A percentile compares a stretch with the other conserved stretches of the same genome.
Conservation (phyloP, 2,329 filamentous ascomycete genomes). For the Ascochyta clinopodiicola region DNA sequence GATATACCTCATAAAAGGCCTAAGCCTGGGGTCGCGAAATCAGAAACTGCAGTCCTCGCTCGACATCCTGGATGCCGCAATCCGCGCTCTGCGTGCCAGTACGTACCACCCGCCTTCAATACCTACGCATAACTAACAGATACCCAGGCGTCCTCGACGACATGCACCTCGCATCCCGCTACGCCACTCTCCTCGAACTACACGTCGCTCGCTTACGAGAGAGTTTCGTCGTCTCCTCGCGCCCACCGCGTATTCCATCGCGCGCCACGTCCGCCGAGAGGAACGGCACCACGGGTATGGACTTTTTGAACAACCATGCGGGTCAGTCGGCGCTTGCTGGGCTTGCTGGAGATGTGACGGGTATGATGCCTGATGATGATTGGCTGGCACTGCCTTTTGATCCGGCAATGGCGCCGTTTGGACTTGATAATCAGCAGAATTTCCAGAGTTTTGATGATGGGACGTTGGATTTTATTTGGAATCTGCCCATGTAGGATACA, state of each 20-base stretch:
- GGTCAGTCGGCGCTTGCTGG: conserved; percentile 45
- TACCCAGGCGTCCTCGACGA: conserved; percentile 54
- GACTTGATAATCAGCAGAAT: conserved; percentile 40
- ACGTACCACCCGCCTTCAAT: neutral
- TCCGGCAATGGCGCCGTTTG: conserved; percentile 49
- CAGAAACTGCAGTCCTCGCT: conserved; percentile 58
- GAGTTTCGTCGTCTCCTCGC: conserved; percentile 46
- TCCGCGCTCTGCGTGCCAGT: conserved; percentile 56
- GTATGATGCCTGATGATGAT: conserved; percentile 47
- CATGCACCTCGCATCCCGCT: conserved; percentile 59
- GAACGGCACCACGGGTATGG: conserved; percentile 42
- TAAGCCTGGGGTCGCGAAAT: conserved; percentile 58
- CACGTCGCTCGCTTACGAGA: conserved; percentile 48
- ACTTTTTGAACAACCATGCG: conserved; percentile 46
- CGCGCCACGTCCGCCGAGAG: conserved; percentile 40
- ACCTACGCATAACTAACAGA: conserved; percentile 5
- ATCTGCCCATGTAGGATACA: conserved; percentile 40
- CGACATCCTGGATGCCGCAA: conserved; percentile 57
- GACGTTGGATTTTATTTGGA: conserved; percentile 50
- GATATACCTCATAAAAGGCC: conserved; percentile 61
- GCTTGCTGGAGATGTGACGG: conserved; percentile 43
- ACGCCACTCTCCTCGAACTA: conserved; percentile 57
- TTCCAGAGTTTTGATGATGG: conserved; percentile 50
- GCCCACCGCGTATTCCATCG: conserved; percentile 44
- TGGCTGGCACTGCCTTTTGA: conserved; percentile 50